Evolutionary conservation across 305 asterid genomes (phyloP).

Genomic region (Fraxinus velutina): DNA sequence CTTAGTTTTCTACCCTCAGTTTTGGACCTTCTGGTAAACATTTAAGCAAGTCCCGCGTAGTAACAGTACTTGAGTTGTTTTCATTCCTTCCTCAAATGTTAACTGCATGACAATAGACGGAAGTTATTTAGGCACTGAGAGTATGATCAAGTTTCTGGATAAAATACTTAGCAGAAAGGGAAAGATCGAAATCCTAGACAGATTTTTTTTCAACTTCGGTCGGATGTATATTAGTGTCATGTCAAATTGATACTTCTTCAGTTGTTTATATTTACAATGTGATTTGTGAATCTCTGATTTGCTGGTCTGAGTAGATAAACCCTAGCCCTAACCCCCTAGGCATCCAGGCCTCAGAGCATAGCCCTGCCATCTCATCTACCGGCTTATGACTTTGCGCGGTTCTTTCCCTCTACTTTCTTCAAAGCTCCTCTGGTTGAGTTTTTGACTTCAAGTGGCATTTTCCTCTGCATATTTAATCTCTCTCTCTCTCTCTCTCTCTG

Average conservation of each 20-base stretch:
- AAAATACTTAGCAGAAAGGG: background rate
- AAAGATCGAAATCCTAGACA: background rate
- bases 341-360: background rate
- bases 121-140: background rate
- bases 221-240: background rate
- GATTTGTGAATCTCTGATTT: background rate
- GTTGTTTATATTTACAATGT: background rate
- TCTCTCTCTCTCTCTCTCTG: background rate
- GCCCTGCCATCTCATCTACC: background rate
- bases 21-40: background rate
- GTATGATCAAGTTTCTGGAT: constrained; percentile 2
- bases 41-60: background rate
- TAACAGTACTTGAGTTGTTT: background rate
- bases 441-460: background rate
- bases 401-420: background rate
- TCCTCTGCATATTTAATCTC: background rate
- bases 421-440: background rate
- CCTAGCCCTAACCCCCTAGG: background rate
- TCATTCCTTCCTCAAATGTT: background rate
- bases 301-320: background rate
- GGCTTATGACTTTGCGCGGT: background rate
- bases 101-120: background rate
- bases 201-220: background rate
- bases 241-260: background rate
- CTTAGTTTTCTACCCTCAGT: background rate